Percentiles rank a stretch among this genome's conserved stretches.
Evolutionary conservation across 345 rosid genomes (phyloP).

Genomic region (Populus davidiana): DNA sequence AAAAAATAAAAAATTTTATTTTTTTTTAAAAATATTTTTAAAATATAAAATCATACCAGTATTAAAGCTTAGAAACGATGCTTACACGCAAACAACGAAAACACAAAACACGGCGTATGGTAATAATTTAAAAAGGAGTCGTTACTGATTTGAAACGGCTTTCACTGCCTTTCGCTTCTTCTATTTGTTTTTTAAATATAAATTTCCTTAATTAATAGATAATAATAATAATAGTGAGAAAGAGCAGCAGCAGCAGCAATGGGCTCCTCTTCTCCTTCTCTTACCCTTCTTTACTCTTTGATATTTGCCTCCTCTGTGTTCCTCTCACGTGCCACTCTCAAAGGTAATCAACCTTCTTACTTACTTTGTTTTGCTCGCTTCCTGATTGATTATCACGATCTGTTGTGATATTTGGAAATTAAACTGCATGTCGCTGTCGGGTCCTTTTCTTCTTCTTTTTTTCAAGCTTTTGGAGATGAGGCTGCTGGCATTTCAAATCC

Average conservation of each 20-base stretch:
- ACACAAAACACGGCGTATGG: no score
- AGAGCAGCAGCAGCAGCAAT: not conserved
- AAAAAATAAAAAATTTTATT: no score
- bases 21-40: no score
- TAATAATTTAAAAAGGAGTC: no score
- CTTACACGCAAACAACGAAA: no score
- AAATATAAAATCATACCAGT: no score
- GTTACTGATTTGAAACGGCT: not conserved
- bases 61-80: no score
- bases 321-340: conserved; percentile 7
- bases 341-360: conserved; percentile 3
- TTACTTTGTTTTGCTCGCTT: not conserved
- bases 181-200: not conserved
- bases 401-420: not conserved
- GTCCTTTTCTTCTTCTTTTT: not conserved
- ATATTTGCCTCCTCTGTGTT: not conserved
- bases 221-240: not conserved
- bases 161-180: not conserved
- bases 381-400: not conserved
- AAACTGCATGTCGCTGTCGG: not conserved
- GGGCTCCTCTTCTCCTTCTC: conserved; percentile 4
- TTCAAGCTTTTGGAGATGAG: not conserved
- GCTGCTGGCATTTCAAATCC: not conserved
- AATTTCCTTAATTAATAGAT: no score
- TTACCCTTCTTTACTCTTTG: conserved; percentile 1